Percentiles rank a stretch among this genome's conserved stretches.
phyloP scores from a whole-genome alignment of 192 early-diverging fungal species.

The Backusella macrospora region DNA sequence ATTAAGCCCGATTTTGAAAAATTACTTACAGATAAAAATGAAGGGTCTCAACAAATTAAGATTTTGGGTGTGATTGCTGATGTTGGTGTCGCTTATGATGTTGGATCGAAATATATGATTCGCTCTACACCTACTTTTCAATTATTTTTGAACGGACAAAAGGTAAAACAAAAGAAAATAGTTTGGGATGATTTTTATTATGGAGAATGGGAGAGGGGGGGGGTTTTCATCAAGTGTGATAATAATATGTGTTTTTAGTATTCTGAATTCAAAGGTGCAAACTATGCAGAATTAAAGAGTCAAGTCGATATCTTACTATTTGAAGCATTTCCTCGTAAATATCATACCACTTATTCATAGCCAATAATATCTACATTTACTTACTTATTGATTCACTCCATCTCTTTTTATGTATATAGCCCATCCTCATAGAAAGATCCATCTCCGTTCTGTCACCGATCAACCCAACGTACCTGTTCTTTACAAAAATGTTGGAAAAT shows the following conservation, averaged over 20 bases:
- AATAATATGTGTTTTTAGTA: slow-evolving; percentile 21
- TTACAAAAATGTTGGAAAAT: slow-evolving; percentile 36
- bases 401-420: slow-evolving; percentile 37
- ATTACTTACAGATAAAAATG: slow-evolving; percentile 51
- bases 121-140: slow-evolving; percentile 74
- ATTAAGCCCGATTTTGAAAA: slow-evolving; percentile 72
- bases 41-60: slow-evolving; percentile 11
- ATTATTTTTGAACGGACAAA: slow-evolving; percentile 63
- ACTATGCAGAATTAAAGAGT: slow-evolving; percentile 59
- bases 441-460: slow-evolving; percentile 42
- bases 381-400: too few relatives aligned
- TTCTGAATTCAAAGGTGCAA: slow-evolving; percentile 63
- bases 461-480: slow-evolving; percentile 49
- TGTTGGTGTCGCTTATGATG: slow-evolving; percentile 52
- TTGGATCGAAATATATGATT: slow-evolving; percentile 55
- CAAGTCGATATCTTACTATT: slow-evolving; percentile 63
- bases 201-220: too few relatives aligned
- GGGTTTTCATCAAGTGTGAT: background rate
- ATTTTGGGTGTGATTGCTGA: slow-evolving; percentile 71
- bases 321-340: slow-evolving; percentile 65
- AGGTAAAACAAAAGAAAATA: slow-evolving; percentile 21
- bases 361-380: background rate
- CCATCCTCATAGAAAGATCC: slow-evolving; percentile 60
- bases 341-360: background rate
- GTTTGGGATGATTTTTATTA: too few relatives aligned